A percentile compares a stretch with the other conserved stretches of the same genome.
Conservation (phyloP, 305 asterid species). For the Fraxinus nigra region DNA sequence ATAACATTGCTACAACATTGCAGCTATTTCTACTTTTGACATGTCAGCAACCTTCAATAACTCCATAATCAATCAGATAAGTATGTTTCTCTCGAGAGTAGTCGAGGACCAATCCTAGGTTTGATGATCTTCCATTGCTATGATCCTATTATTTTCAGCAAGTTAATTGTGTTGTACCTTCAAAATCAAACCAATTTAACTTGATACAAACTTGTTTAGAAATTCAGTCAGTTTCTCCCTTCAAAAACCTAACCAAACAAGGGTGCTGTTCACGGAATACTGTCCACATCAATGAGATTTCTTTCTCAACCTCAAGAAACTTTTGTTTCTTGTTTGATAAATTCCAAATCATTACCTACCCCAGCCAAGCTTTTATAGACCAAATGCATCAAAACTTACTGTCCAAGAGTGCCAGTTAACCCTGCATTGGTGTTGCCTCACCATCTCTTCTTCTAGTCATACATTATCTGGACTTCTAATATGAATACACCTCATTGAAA, state of each 20-base stretch:
- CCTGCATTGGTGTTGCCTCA: background rate
- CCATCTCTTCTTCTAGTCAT: background rate
- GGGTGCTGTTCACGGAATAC: background rate
- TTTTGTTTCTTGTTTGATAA: background rate
- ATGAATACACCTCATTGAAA: background rate
- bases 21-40: background rate
- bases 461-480: background rate
- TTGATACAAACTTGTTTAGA: background rate
- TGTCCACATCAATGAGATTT: background rate
- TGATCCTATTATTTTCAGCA: background rate
- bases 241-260: background rate
- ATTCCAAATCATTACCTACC: conserved; percentile 2
- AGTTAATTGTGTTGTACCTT: background rate
- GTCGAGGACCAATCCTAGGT: background rate
- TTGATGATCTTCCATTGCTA: background rate
- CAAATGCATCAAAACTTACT: background rate
- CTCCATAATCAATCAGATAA: background rate
- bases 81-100: background rate
- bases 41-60: background rate
- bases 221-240: background rate
- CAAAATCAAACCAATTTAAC: background rate
- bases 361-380: background rate
- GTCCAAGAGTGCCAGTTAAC: background rate
- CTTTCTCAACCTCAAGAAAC: conserved; percentile 5
- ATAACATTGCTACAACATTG: background rate